A percentile compares a stretch with the other conserved stretches of the same genome.
Evolutionary conservation across 306 rosid genomes (phyloP).

Genomic region (Cyclanthera cordifolia): DNA sequence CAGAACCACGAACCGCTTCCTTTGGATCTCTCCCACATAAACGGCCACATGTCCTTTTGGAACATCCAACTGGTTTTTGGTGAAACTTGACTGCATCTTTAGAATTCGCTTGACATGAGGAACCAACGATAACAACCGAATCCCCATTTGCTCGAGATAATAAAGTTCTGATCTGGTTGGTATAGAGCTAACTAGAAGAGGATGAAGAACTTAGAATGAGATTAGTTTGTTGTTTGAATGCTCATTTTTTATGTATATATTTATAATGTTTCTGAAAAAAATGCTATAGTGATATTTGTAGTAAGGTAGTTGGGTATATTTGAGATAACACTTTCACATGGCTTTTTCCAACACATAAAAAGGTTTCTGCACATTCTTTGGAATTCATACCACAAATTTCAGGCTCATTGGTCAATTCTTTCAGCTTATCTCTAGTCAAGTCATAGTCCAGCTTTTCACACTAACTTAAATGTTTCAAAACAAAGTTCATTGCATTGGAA

Average conservation of each 20-base stretch:
- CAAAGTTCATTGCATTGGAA: background rate
- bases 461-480: background rate
- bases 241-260: slow-evolving; percentile 2
- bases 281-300: background rate
- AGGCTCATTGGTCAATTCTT: background rate
- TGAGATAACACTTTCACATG: background rate
- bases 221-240: slow-evolving; percentile 3
- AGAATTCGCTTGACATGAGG: slow-evolving; percentile 14
- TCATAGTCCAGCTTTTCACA: background rate
- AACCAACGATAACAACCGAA: slow-evolving; percentile 10
- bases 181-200: background rate
- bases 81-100: too few species aligned
- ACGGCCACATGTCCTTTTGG: too few species aligned
- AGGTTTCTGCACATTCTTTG: background rate
- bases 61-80: too few species aligned
- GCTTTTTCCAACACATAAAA: background rate
- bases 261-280: background rate
- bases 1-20: slow-evolving; percentile 25
- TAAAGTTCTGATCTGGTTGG: background rate
- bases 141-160: slow-evolving; percentile 7
- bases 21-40: too few species aligned
- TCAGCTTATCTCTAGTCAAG: background rate
- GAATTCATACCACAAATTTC: background rate
- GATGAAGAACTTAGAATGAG: background rate
- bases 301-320: slow-evolving; percentile 8